These are phyloP conservation scores for Aspergillus fumigatiaffinis DNA, from an alignment of 2,329 filamentous ascomycete species.

Conservation along the genomic window DNA sequence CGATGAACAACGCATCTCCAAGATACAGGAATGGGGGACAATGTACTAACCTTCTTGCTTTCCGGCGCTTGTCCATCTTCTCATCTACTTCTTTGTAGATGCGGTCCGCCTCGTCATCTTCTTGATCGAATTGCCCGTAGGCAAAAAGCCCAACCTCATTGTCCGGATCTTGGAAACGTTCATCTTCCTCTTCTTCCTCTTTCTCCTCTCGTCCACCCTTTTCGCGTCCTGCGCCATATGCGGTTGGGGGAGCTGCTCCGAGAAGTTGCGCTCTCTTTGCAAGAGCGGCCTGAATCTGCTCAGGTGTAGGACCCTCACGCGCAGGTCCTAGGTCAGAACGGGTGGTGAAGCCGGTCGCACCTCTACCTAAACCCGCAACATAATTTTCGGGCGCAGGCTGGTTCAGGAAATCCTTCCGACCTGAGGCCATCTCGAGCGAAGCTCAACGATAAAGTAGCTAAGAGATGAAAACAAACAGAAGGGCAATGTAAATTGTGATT, in stretches of 20 bases:
- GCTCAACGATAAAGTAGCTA: background rate
- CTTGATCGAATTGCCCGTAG: constrained; percentile 91
- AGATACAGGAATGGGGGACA: constrained; percentile 19
- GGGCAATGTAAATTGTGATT: background rate
- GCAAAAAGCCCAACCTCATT: constrained; percentile 96
- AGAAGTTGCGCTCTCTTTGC: constrained; percentile 87
- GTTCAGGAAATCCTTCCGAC: constrained; percentile 78
- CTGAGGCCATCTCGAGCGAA: constrained; percentile 50
- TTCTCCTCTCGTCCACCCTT: constrained; percentile 60
- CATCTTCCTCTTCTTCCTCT: constrained; percentile 69
- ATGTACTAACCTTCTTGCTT: constrained; percentile 74
- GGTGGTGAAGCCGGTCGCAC: constrained; percentile 96
- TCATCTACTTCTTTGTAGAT: constrained; percentile 96
- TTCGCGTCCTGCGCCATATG: constrained; percentile 69
- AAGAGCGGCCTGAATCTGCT: constrained; percentile 96
- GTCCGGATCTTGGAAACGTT: constrained; percentile 90
- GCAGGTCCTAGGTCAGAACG: constrained; percentile 94
- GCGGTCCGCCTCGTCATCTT: constrained; percentile 94
- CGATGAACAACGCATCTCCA: constrained; percentile 62
- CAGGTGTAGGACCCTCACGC: constrained; percentile 89
- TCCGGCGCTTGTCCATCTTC: constrained; percentile 89
- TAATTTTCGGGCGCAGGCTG: constrained; percentile 84
- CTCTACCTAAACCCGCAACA: constrained; percentile 93
- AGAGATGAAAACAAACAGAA: constrained; percentile 2
- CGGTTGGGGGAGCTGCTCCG: constrained; percentile 65